These are phyloP conservation scores for Avicennia marina DNA, from an alignment of 257 asterid genomes.

Conservation along the genomic window DNA sequence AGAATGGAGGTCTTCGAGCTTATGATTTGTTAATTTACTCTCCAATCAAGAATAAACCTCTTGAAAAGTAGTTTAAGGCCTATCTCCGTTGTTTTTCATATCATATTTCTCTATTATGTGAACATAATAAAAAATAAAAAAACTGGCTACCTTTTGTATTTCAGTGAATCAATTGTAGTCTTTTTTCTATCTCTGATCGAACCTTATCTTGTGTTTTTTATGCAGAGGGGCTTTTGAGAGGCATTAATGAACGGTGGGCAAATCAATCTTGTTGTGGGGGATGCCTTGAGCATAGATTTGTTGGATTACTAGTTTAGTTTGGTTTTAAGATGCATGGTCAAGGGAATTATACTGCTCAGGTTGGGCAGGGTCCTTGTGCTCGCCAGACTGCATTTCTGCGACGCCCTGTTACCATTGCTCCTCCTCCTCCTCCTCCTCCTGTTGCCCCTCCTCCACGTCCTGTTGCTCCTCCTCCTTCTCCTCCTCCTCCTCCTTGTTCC, in stretches of 20 bases:
- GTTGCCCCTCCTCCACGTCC: slow-evolving; percentile 31
- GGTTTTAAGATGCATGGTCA: slow-evolving; percentile 55
- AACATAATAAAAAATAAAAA: neutral
- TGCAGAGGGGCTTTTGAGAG: slow-evolving; percentile 17
- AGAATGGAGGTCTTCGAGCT: slow-evolving; percentile 1
- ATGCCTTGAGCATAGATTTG: slow-evolving; percentile 11
- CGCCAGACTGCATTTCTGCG: slow-evolving; percentile 43
- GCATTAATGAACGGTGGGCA: neutral
- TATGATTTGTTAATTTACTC: neutral
- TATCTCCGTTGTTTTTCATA: neutral
- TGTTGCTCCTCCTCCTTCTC: neutral
- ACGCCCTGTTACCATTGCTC: slow-evolving; percentile 13
- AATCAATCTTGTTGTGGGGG: slow-evolving; percentile 8
- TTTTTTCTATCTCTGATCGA: slow-evolving; percentile 1
- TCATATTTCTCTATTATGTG: neutral
- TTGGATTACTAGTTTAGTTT: slow-evolving; percentile 19
- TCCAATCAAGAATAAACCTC: neutral
- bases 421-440: slow-evolving; percentile 16
- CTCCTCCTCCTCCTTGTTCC: slow-evolving; percentile 18
- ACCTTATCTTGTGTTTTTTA: slow-evolving; percentile 1
- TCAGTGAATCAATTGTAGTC: neutral
- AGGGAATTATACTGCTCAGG: slow-evolving; percentile 44
- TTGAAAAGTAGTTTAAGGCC: neutral
- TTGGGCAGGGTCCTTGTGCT: slow-evolving; percentile 39
- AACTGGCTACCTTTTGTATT: neutral